Evolutionary conservation across 2,329 filamentous ascomycete genomes (phyloP).

Genomic region (Pseudopyricularia javanii): DNA sequence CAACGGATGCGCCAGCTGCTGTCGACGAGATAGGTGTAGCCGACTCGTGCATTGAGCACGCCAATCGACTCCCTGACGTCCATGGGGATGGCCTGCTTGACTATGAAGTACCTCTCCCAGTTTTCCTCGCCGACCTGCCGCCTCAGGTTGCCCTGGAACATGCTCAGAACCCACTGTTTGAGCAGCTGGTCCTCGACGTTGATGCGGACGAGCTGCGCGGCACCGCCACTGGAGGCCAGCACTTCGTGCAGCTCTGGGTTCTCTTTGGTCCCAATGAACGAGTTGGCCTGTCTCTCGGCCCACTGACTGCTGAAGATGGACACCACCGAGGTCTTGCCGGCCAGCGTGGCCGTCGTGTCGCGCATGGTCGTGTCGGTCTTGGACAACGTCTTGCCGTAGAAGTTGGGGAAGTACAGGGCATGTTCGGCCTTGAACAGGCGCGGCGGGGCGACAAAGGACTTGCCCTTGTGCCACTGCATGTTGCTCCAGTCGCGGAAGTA

Average conservation of each 20-base stretch:
- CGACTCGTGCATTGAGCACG: constrained; percentile 79
- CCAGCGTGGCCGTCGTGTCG: constrained; percentile 66
- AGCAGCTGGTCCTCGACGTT: constrained; percentile 77
- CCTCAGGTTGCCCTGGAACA: constrained; percentile 44
- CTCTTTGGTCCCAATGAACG: constrained; percentile 51
- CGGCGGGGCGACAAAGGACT: constrained; percentile 78
- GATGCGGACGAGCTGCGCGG: constrained; percentile 66
- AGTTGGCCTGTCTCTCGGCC: constrained; percentile 69
- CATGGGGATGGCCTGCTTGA: constrained; percentile 44
- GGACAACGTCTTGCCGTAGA: constrained; percentile 66
- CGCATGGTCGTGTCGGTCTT: constrained; percentile 33
- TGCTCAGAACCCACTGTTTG: constrained; percentile 43
- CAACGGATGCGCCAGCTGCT: constrained; percentile 80
- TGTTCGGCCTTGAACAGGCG: constrained; percentile 72
- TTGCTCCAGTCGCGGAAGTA: constrained; percentile 97
- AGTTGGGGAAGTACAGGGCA: constrained; percentile 87
- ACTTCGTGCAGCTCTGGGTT: constrained; percentile 61
- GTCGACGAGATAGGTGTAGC: constrained; percentile 88
- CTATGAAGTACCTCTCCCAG: constrained; percentile 50
- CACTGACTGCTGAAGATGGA: constrained; percentile 72
- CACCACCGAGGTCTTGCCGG: constrained; percentile 65
- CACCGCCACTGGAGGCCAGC: constrained; percentile 36
- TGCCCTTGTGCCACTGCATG: constrained; percentile 71
- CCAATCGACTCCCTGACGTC: constrained; percentile 52
- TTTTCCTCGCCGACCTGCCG: constrained; percentile 35